These are phyloP conservation scores for Phytophthora lateralis DNA, from an alignment of 352 stramenopile species.

Conservation along the genomic window DNA sequence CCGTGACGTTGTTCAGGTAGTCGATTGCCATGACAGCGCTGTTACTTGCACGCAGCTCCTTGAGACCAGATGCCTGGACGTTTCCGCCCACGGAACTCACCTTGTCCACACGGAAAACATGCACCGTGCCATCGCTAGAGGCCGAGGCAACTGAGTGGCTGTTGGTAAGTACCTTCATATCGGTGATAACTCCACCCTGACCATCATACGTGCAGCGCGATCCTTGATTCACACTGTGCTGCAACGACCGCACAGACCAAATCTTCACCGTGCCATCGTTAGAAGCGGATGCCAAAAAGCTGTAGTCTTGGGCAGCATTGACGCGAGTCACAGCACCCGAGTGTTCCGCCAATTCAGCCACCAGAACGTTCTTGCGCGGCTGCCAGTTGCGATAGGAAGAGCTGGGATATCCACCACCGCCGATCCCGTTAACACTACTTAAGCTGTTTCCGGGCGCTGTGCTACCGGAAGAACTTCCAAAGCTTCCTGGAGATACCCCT, in stretches of 20 bases:
- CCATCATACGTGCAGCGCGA: slow-evolving; percentile 94
- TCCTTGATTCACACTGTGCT: slow-evolving; percentile 93
- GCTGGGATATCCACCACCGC: slow-evolving; percentile 44
- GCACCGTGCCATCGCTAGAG: slow-evolving; percentile 90
- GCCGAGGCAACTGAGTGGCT: slow-evolving; percentile 94
- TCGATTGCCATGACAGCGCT: slow-evolving; percentile 95
- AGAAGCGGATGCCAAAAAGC: slow-evolving; percentile 95
- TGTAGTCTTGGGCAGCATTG: slow-evolving; percentile 94
- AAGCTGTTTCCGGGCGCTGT: slow-evolving; percentile 29
- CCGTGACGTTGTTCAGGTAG: slow-evolving; percentile 95
- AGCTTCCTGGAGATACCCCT: slow-evolving; percentile 33
- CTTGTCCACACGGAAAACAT: slow-evolving; percentile 97
- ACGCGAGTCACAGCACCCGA: slow-evolving; percentile 93
- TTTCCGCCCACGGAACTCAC: slow-evolving; percentile 71
- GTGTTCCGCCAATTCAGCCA: slow-evolving; percentile 92
- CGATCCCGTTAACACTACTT: slow-evolving; percentile 33
- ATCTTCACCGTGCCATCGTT: slow-evolving; percentile 96
- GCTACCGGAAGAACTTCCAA: slow-evolving; percentile 28
- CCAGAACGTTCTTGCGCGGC: slow-evolving; percentile 81
- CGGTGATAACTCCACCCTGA: slow-evolving; percentile 91
- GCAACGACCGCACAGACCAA: slow-evolving; percentile 93
- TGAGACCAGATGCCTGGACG: slow-evolving; percentile 71
- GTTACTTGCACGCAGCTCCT: slow-evolving; percentile 79
- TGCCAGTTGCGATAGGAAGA: slow-evolving; percentile 81
- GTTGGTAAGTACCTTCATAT: slow-evolving; percentile 96